phyloP scores from a whole-genome alignment of 495 filamentous ascomycete genomes.

The Xylaria acuta region DNA sequence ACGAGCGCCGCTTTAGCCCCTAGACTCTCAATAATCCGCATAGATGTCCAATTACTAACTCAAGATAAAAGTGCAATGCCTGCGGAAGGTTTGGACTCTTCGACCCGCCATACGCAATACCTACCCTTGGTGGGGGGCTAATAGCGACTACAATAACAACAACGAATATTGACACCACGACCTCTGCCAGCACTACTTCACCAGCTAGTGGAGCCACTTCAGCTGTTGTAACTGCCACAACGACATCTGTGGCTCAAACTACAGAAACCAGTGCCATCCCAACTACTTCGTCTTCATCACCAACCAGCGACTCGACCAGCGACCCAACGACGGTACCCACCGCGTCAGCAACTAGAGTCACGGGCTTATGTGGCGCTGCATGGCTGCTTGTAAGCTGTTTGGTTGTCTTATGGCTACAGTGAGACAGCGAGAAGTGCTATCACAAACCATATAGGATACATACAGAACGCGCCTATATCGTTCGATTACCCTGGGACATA shows the following conservation, averaged over 20 bases:
- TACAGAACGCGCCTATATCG: background rate
- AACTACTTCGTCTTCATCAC: background rate
- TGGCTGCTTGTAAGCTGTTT: constrained; percentile 15
- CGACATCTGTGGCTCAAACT: constrained; percentile 7
- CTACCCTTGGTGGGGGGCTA: constrained; percentile 34
- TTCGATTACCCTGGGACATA: background rate
- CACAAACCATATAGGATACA: background rate
- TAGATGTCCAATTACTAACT: background rate
- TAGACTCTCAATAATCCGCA: background rate
- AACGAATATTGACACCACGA: constrained; percentile 10
- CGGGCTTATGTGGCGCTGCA: constrained; percentile 10
- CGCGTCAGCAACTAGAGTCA: background rate
- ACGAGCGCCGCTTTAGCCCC: background rate
- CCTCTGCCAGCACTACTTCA: constrained; percentile 15
- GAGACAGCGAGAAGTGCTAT: background rate
- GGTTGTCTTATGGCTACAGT: constrained; percentile 7
- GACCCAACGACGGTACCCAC: background rate
- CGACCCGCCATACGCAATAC: constrained; percentile 43
- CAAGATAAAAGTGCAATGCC: constrained; percentile 32
- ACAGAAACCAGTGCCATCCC: constrained; percentile 8
- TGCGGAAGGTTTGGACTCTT: constrained; percentile 43
- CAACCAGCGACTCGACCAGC: background rate
- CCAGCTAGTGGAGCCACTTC: constrained; percentile 16
- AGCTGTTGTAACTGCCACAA: constrained; percentile 6
- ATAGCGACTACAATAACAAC: constrained; percentile 27